These are phyloP conservation scores for Daldinia loculata DNA, from an alignment of 495 filamentous ascomycete genomes.

Conservation along the genomic window DNA sequence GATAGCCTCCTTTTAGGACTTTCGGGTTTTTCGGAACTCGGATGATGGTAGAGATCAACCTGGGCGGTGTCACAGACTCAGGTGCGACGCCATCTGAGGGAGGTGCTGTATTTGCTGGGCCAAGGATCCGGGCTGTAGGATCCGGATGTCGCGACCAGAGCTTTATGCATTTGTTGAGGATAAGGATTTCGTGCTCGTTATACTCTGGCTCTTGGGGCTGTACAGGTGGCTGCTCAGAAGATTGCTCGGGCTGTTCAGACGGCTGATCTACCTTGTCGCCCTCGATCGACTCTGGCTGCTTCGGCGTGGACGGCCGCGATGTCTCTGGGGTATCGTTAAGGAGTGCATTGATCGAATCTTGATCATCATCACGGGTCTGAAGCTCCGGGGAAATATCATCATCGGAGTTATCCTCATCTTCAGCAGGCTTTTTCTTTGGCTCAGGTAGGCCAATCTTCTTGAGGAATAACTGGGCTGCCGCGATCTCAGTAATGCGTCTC, in stretches of 20 bases:
- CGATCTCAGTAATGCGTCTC: conserved; percentile 77
- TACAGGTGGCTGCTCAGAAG: conserved; percentile 18
- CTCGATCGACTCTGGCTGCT: conserved; percentile 28
- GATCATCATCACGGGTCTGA: conserved; percentile 41
- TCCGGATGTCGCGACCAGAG: conserved; percentile 84
- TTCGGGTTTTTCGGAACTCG: conserved; percentile 76
- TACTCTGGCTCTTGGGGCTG: conserved; percentile 54
- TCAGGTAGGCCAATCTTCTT: conserved; percentile 53
- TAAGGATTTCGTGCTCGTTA: conserved; percentile 60
- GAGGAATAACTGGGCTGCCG: conserved; percentile 78
- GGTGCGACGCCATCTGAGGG: conserved; percentile 70
- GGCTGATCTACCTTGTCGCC: conserved; percentile 23
- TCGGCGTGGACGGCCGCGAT: conserved; percentile 47
- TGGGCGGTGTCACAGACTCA: conserved; percentile 51
- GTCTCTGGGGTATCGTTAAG: conserved; percentile 57
- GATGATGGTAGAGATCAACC: conserved; percentile 73
- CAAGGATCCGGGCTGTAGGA: conserved; percentile 74
- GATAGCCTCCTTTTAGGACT: conserved; percentile 83
- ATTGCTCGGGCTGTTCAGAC: conserved; percentile 21
- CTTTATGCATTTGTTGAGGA: conserved; percentile 75
- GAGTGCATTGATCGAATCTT: conserved; percentile 48
- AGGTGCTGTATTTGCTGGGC: conserved; percentile 77
- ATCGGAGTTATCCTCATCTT: conserved; percentile 51
- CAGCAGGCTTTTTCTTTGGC: conserved; percentile 28
- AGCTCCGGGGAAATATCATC: conserved; percentile 47